Percentiles rank a stretch among this genome's conserved stretches.
Conservation (phyloP, 2,329 filamentous ascomycete genomes). For the Macroventuria anomochaeta region DNA sequence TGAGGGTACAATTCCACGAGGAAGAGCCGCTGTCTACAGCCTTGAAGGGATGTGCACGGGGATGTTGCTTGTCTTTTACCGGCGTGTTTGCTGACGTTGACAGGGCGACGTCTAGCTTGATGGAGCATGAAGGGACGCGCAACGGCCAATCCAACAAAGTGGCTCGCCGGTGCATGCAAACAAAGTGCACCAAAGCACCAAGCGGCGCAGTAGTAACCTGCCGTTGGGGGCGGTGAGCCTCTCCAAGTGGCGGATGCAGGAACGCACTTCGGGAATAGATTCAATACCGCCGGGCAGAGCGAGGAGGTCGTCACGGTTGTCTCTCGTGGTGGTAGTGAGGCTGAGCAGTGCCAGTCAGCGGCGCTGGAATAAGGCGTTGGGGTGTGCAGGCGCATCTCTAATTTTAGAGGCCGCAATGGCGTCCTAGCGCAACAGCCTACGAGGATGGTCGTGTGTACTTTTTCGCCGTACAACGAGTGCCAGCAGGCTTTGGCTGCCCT, state of each 20-base stretch:
- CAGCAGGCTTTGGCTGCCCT: conserved; percentile 10
- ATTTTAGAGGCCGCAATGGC: conserved; percentile 25
- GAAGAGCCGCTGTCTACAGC: conserved; percentile 3
- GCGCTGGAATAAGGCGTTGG: conserved; percentile 23
- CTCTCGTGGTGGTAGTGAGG: conserved; percentile 26
- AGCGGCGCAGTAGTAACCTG: conserved; percentile 6
- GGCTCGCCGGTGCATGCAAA: conserved; percentile 12
- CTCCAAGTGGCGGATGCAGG: conserved; percentile 6
- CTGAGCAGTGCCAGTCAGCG: conserved; percentile 31
- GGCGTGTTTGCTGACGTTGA: conserved; percentile 19
- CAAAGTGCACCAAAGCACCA: conserved; percentile 6
- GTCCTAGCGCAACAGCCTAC: conserved; percentile 9
- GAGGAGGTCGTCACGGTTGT: conserved; percentile 5
- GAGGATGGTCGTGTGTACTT: conserved; percentile 11
- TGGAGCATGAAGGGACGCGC: conserved; percentile 14
- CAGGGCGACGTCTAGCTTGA: conserved; percentile 18
- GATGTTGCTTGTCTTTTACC: background rate
- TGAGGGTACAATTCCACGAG: background rate
- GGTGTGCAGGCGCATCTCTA: conserved; percentile 23
- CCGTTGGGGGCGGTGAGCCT: conserved; percentile 18
- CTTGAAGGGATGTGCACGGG: conserved; percentile 14
- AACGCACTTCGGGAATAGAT: conserved; percentile 9
- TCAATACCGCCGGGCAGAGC: conserved; percentile 14
- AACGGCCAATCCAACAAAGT: conserved; percentile 13
- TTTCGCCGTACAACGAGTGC: background rate